Evolutionary conservation across 106 monocot genomes (phyloP).

Genomic region (Apostasia ramifera): DNA sequence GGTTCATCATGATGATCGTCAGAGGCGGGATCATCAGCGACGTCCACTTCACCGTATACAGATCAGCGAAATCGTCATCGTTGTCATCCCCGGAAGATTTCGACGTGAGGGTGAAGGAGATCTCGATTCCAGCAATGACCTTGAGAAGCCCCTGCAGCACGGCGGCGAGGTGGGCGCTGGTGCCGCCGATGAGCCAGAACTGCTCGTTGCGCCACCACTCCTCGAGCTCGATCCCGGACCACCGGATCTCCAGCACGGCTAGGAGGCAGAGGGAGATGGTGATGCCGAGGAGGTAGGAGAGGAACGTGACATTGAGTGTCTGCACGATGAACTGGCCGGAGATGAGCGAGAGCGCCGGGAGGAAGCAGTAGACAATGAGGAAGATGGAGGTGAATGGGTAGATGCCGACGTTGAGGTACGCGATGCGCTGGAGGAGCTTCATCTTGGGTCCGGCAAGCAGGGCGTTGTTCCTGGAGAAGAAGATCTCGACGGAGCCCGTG

Average conservation of each 20-base stretch:
- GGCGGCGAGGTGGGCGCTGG: constrained; percentile 66
- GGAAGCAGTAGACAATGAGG: constrained; percentile 82
- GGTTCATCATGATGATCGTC: constrained; percentile 61
- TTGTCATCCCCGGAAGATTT: constrained; percentile 31
- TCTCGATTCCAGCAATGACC: constrained; percentile 47
- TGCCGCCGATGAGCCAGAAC: constrained; percentile 71
- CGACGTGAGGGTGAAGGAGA: constrained; percentile 50
- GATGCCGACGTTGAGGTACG: constrained; percentile 53
- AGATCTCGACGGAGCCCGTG: constrained; percentile 74
- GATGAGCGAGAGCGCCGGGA: constrained; percentile 79
- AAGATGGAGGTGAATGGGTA: constrained; percentile 85
- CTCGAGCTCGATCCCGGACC: constrained; percentile 69
- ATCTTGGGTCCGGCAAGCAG: constrained; percentile 44
- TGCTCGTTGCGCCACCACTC: constrained; percentile 81
- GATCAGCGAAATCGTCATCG: constrained; percentile 50
- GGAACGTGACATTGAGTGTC: constrained; percentile 56
- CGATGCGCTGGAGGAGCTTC: constrained; percentile 65
- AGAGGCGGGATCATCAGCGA: constrained; percentile 45
- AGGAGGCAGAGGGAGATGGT: constrained; percentile 48
- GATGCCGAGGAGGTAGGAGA: constrained; percentile 53
- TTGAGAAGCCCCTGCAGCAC: constrained; percentile 69
- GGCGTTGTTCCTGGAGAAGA: constrained; percentile 80
- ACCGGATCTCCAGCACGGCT: constrained; percentile 61
- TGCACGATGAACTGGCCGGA: constrained; percentile 77
- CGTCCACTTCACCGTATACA: constrained; percentile 32